Base-by-base conservation (phyloP, 2,329 filamentous ascomycete species). In the Chaetomiaceae sp. region DNA sequence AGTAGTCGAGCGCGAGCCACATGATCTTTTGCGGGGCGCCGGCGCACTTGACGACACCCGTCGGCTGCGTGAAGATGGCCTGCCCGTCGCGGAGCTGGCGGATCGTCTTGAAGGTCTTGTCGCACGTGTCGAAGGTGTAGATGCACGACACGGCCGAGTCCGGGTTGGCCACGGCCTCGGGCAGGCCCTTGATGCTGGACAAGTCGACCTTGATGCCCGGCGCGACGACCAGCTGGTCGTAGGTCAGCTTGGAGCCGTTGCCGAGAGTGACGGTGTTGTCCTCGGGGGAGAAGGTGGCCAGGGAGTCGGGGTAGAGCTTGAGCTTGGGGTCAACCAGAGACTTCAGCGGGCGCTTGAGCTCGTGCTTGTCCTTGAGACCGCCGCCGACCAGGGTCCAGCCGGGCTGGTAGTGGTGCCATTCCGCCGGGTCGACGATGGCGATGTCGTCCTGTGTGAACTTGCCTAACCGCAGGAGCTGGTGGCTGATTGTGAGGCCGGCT, bases 351-450 rank as follows among this genome's bases (percentile, higher is more conserved):
- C 68, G 66, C 41, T 75, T 73, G 50, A 86, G 66, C 20, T 83
- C 74, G 55, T 83, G 70, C 62, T 81, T 82, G 41, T 70, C 75
- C 66, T 85, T 85, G 34, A 86, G 71, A 3, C 83, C 83, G 34
- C 79, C 82, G 38, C 82, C 83, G 2, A 86, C 83, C 1, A 86
- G 71, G 2, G 83, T 86, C 82, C 82, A 86, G 48, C 83, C 83
- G 1, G 83, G 81, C 27, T 86, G 83, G 63, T 85, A 86, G 67
- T 86, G 74, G 62, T 86, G 82, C 72, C 74, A 82, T 56, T 68
- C 63, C 1, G 82, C 74, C 0, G 83, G 83, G 56, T 86, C 83
- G 38, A 86, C 68, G 21, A 86, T 60, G 23, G 83, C 82, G 54
- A 86, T 83, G 53, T 86, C 83, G 27, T 81, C 71, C 38, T 73